Percentiles rank a stretch among this genome's conserved stretches.
phyloP scores from a whole-genome alignment of 2,329 filamentous ascomycete species.

The Dothidotthia symphoricarpi region DNA sequence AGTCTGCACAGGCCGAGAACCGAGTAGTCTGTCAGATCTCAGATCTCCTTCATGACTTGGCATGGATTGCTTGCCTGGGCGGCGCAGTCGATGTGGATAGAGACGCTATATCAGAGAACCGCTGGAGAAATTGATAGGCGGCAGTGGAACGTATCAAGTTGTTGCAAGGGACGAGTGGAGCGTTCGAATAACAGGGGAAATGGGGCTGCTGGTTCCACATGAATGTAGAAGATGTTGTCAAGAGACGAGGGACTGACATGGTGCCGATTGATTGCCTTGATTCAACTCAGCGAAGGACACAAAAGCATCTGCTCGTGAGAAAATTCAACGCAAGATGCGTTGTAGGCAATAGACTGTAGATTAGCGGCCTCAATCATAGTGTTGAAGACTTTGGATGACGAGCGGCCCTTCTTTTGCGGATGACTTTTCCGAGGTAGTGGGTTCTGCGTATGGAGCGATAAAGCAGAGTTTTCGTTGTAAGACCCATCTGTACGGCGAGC shows the following conservation, averaged over 20 bases:
- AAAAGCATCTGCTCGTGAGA: no score
- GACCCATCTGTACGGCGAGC: slow-evolving; percentile 25
- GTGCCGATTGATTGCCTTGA: no score
- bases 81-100: background rate
- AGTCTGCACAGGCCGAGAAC: slow-evolving; percentile 4
- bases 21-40: slow-evolving; percentile 11
- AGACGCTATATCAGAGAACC: background rate
- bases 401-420: slow-evolving; percentile 4
- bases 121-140: background rate
- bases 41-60: slow-evolving; percentile 13
- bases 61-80: background rate
- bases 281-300: no score
- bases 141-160: no score
- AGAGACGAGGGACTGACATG: no score
- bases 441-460: slow-evolving; percentile 21
- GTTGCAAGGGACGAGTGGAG: no score
- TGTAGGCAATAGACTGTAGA: slow-evolving; percentile 5
- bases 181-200: no score
- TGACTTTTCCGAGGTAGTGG: slow-evolving; percentile 19
- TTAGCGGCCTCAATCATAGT: slow-evolving; percentile 3
- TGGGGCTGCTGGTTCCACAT: no score
- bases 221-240: no score
- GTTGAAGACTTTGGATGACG: slow-evolving; percentile 12
- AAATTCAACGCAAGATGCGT: background rate
- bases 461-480: slow-evolving; percentile 17